A percentile compares a stretch with the other conserved stretches of the same genome.
These are phyloP conservation scores for Dendrothele bispora DNA, from an alignment of 768 basidiomycete genomes.

Conservation along the genomic window DNA sequence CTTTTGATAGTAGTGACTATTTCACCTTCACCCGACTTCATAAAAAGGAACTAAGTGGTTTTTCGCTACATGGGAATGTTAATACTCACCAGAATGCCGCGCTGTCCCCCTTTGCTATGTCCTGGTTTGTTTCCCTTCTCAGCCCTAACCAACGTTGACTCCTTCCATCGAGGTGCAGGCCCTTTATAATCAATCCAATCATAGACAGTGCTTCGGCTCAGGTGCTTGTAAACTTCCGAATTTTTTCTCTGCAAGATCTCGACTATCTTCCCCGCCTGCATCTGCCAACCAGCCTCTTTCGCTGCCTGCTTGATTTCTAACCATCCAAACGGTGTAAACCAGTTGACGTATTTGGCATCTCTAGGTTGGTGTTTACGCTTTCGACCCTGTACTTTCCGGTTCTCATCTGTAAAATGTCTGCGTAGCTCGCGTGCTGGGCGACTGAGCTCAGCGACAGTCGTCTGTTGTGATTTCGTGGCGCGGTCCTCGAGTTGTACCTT, in stretches of 20 bases:
- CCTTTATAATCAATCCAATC: constrained; percentile 24
- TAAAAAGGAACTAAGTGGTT: not conserved
- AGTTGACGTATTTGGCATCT: no score
- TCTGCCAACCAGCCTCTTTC: constrained; percentile 10
- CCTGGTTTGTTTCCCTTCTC: constrained; percentile 10
- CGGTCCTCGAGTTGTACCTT: no score
- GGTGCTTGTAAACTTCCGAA: constrained; percentile 11
- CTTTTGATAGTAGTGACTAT: constrained; percentile 15
- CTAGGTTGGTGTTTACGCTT: no score
- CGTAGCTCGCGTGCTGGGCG: no score
- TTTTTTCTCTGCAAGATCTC: constrained; percentile 12
- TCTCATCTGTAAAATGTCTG: no score
- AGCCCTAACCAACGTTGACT: constrained; percentile 6
- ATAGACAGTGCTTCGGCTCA: constrained; percentile 21
- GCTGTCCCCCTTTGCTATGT: constrained; percentile 15
- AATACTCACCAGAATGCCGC: constrained; percentile 18
- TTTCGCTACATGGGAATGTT: no score
- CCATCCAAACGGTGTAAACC: no score
- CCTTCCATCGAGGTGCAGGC: constrained; percentile 17
- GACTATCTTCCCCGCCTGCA: constrained; percentile 16
- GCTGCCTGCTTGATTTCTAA: constrained; percentile 10
- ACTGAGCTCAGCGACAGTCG: no score
- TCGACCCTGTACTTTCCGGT: no score
- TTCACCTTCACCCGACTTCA: constrained; percentile 14
- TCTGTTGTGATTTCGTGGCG: no score